Percentiles rank a stretch among this genome's conserved stretches.
These are phyloP conservation scores for Leccinum angustisporum DNA, from an alignment of 1,284 basidiomycete species.

Conservation along the genomic window DNA sequence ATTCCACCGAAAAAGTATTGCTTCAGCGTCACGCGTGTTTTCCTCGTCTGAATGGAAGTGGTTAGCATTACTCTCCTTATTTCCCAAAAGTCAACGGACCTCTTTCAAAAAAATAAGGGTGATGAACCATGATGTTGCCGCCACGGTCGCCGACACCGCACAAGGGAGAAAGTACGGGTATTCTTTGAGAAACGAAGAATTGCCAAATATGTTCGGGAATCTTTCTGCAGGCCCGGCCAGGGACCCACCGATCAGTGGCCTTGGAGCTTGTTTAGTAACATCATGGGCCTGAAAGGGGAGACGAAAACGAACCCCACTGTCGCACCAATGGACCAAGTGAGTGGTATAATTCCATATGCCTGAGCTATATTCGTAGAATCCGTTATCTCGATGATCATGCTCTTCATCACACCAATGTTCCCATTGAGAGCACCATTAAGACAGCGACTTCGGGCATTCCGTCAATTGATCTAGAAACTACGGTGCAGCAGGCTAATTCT, in stretches of 20 bases:
- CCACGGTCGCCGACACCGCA: slow-evolving; percentile 49
- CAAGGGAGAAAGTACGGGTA: slow-evolving; percentile 73
- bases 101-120: slow-evolving; percentile 54
- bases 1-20: slow-evolving; percentile 24
- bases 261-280: slow-evolving; percentile 25
- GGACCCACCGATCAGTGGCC: slow-evolving; percentile 62
- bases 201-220: slow-evolving; percentile 54
- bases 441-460: too few species aligned
- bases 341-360: slow-evolving; percentile 43
- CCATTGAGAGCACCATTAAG: too few species aligned
- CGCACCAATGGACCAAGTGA: slow-evolving; percentile 44
- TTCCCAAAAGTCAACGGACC: slow-evolving; percentile 39
- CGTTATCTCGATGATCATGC: too few species aligned
- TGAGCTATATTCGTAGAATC: slow-evolving; percentile 33
- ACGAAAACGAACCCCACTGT: slow-evolving; percentile 40
- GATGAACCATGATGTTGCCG: slow-evolving; percentile 46
- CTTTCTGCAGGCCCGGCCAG: slow-evolving; percentile 58
- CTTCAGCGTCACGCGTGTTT: slow-evolving; percentile 12
- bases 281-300: background rate
- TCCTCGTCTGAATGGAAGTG: slow-evolving; percentile 16
- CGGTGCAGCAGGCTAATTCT: too few species aligned
- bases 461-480: too few species aligned
- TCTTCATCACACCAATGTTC: too few species aligned
- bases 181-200: slow-evolving; percentile 48
- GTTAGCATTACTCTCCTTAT: slow-evolving; percentile 2